Percentiles rank a stretch among this genome's conserved stretches.
Conservation (phyloP, 306 rosid genomes). For the Senna siamea region DNA sequence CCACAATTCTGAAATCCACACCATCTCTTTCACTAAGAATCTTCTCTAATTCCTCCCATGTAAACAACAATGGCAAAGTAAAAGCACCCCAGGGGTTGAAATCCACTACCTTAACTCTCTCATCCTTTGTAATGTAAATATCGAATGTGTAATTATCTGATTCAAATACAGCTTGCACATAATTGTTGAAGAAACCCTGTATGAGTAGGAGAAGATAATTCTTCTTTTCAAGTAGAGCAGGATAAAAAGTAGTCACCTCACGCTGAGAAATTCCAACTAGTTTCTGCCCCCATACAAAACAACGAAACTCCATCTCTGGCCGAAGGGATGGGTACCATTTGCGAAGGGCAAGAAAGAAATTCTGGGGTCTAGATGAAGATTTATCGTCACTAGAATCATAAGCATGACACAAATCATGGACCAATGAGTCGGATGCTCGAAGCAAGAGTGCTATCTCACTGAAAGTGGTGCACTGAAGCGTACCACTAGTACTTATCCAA, state of each 20-base stretch:
- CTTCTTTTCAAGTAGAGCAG: constrained; percentile 55
- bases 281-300: constrained; percentile 56
- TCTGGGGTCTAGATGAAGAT: constrained; percentile 55
- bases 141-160: constrained; percentile 74
- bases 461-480: constrained; percentile 63
- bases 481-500: constrained; percentile 71
- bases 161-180: constrained; percentile 52
- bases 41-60: constrained; percentile 74
- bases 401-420: constrained; percentile 81
- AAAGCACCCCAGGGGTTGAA: constrained; percentile 83
- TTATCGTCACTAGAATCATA: constrained; percentile 75
- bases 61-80: constrained; percentile 72
- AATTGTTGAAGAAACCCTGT: constrained; percentile 47
- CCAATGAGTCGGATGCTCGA: constrained; percentile 74
- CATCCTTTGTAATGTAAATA: constrained; percentile 59
- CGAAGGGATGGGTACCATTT: constrained; percentile 73
- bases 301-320: constrained; percentile 84
- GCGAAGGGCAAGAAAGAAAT: constrained; percentile 72
- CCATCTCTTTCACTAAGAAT: constrained; percentile 34
- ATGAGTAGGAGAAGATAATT: constrained; percentile 40
- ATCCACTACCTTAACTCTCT: constrained; percentile 69
- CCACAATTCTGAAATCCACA: constrained; percentile 68
- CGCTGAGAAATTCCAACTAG: constrained; percentile 75
- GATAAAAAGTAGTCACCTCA: constrained; percentile 80
- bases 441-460: constrained; percentile 76